Evolutionary conservation across 2,329 filamentous ascomycete species (phyloP).

Genomic region (Stromatinia cepivora): DNA sequence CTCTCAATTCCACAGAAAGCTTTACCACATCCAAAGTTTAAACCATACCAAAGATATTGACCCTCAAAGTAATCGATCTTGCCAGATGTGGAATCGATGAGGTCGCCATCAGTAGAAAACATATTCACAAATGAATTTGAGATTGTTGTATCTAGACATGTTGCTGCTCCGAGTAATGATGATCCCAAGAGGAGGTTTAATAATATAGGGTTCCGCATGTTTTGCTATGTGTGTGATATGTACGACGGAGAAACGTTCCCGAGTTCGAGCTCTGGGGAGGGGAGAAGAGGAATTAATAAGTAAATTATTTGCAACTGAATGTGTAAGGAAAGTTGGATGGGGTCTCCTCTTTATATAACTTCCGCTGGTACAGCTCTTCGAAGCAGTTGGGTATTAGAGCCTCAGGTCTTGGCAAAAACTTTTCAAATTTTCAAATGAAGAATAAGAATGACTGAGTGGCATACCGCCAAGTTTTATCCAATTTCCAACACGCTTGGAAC

Average conservation of each 20-base stretch:
- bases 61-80: slow-evolving; percentile 35
- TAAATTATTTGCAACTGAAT: neutral
- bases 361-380: neutral
- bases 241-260: no score
- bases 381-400: neutral
- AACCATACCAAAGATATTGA: slow-evolving; percentile 34
- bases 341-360: neutral
- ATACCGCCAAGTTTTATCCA: no score
- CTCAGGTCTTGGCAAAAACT: neutral
- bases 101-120: slow-evolving; percentile 35
- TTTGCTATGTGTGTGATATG: neutral
- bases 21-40: slow-evolving; percentile 28
- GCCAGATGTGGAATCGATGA: slow-evolving; percentile 33
- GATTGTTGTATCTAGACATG: slow-evolving; percentile 7
- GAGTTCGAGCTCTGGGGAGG: neutral
- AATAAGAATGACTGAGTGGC: no score
- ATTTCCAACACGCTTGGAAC: no score
- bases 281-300: neutral
- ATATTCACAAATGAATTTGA: slow-evolving; percentile 22
- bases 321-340: neutral
- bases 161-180: neutral
- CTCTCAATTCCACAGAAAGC: slow-evolving; percentile 33
- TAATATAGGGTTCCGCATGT: neutral
- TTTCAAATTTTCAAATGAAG: no score
- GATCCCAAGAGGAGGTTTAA: neutral